A percentile compares a stretch with the other conserved stretches of the same genome.
These are phyloP conservation scores for Globisporangium heterothallicum DNA, from an alignment of 352 stramenopile genomes.

Conservation along the genomic window DNA sequence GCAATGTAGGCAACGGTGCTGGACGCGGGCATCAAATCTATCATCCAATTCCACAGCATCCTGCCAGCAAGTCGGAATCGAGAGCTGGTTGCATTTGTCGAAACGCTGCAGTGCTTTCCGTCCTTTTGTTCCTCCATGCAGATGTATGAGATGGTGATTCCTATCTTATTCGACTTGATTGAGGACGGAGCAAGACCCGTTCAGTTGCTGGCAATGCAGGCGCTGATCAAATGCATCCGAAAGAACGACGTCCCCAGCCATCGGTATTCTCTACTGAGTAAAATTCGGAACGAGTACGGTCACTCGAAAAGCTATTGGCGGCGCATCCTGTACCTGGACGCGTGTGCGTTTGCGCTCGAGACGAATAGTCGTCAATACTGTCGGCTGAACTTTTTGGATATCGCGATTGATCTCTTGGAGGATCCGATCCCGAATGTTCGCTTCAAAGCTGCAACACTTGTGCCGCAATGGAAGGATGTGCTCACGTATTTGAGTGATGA, in stretches of 20 bases:
- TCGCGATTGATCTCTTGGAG: conserved; percentile 70
- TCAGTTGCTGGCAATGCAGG: conserved; percentile 57
- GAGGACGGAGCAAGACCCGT: conserved; percentile 72
- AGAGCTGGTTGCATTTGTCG: conserved; percentile 63
- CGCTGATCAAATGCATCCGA: conserved; percentile 63
- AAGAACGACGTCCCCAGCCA: conserved; percentile 63
- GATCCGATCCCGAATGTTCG: conserved; percentile 71
- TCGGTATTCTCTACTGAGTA: conserved; percentile 63
- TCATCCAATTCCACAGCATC: conserved; percentile 73
- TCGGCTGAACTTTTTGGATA: conserved; percentile 67
- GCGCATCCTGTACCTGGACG: conserved; percentile 68
- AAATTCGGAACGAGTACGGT: conserved; percentile 64
- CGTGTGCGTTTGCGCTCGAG: conserved; percentile 47
- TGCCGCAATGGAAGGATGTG: conserved; percentile 61
- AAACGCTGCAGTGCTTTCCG: conserved; percentile 54
- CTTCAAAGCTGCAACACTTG: conserved; percentile 57
- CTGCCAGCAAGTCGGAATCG: conserved; percentile 58
- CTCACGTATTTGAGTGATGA: conserved; percentile 53
- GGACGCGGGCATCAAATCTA: conserved; percentile 53
- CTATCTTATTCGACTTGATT: conserved; percentile 74
- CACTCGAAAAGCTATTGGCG: conserved; percentile 74
- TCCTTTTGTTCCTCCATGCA: conserved; percentile 17
- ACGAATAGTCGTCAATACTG: conserved; percentile 76
- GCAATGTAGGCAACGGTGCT: conserved; percentile 32
- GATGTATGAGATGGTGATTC: conserved; percentile 38